Percentiles rank a stretch among this genome's conserved stretches.
phyloP scores from a whole-genome alignment of 495 filamentous ascomycete species.

The Recurvomyces mirabilis region DNA sequence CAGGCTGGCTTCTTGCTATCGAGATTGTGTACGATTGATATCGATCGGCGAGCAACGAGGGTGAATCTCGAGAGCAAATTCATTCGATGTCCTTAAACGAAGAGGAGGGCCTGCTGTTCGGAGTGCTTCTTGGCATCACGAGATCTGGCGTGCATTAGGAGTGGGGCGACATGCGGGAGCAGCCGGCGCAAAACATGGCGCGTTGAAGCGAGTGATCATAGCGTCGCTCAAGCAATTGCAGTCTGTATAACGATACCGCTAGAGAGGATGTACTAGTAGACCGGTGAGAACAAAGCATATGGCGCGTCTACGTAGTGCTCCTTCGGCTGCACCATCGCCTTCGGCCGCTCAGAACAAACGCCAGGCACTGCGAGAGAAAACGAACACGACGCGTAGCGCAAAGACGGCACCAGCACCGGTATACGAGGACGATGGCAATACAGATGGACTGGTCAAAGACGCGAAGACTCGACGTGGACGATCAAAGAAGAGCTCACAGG shows the following conservation, averaged over 20 bases:
- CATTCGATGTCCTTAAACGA: no score
- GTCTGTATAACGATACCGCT: no score
- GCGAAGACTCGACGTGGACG: constrained; percentile 2
- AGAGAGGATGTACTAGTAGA: no score
- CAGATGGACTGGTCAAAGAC: constrained; percentile 13
- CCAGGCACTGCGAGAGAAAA: constrained; percentile 16
- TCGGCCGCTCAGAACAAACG: constrained; percentile 2
- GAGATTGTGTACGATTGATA: neutral
- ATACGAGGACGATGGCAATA: constrained; percentile 13
- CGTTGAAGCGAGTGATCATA: no score
- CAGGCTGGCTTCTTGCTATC: neutral
- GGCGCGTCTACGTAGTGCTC: constrained; percentile 15
- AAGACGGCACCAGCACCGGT: constrained; percentile 1
- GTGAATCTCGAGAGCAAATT: no score
- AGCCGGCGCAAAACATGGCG: no score
- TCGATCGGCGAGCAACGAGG: no score
- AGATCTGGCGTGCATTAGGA: no score
- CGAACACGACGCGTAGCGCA: constrained; percentile 13
- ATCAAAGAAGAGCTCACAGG: constrained; percentile 1
- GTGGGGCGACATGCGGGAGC: no score
- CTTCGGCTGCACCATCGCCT: neutral
- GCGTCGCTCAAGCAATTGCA: no score
- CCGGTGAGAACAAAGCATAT: constrained; percentile 5
- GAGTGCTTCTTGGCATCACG: no score
- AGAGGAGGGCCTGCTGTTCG: no score